phyloP scores from a whole-genome alignment of 345 rosid genomes.

The Reutealis trisperma region DNA sequence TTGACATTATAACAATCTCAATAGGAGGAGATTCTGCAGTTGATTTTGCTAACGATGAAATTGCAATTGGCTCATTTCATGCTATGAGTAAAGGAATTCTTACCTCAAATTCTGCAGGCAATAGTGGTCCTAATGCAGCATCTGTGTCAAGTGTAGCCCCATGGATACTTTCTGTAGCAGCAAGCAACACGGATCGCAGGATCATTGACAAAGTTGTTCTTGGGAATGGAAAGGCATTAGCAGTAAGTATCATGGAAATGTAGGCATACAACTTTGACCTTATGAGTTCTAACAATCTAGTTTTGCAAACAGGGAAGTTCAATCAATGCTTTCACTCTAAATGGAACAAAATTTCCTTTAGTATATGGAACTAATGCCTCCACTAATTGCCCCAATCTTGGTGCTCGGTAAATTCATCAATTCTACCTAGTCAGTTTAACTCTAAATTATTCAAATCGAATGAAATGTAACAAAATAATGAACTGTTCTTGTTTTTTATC shows the following conservation, averaged over 20 bases:
- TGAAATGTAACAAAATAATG: neutral
- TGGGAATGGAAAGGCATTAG: constrained; percentile 36
- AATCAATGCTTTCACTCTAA: neutral
- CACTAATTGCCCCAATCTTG: neutral
- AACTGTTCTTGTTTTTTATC: neutral
- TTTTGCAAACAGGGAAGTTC: constrained; percentile 10
- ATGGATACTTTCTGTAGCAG: constrained; percentile 54
- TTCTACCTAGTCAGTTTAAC: neutral
- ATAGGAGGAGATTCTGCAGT: rapidly evolving
- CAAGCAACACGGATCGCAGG: constrained; percentile 47
- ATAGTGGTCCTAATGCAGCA: neutral
- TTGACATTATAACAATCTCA: constrained; percentile 47
- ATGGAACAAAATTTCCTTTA: neutral
- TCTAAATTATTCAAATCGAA: too few species aligned
- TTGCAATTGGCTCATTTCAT: constrained; percentile 52
- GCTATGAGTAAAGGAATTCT: constrained; percentile 55
- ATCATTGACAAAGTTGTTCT: constrained; percentile 39
- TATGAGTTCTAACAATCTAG: neutral
- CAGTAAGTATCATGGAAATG: constrained; percentile 31
- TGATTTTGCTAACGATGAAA: constrained; percentile 8
- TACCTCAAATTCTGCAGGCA: constrained; percentile 44
- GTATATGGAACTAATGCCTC: neutral
- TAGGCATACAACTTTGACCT: neutral
- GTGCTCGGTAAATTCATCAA: neutral
- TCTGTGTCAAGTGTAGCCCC: constrained; percentile 30